Conservation (phyloP, 345 rosid species). For the Lepidium africanum region DNA sequence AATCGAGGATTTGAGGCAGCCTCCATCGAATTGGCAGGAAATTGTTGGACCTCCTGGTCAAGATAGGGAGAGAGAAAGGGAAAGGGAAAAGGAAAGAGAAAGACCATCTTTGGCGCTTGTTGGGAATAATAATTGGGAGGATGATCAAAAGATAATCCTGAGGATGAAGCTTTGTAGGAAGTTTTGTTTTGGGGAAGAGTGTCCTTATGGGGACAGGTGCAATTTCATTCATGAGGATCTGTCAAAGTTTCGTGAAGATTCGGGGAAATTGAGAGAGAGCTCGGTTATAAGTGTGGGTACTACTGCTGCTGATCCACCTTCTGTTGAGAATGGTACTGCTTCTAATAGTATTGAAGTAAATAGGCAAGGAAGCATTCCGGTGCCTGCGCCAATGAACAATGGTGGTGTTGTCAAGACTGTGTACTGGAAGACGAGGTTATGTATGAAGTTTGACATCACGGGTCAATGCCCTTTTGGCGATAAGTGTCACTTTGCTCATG, state of each 20-base stretch:
- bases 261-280: conserved; percentile 63
- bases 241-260: conserved; percentile 72
- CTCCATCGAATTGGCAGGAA: conserved; percentile 96
- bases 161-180: conserved; percentile 96
- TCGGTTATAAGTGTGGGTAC: conserved; percentile 43
- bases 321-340: conserved; percentile 29
- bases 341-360: conserved; percentile 36
- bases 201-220: conserved; percentile 93
- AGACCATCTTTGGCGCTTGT: conserved; percentile 26
- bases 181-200: conserved; percentile 84
- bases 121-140: conserved; percentile 56
- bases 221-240: conserved; percentile 91
- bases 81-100: conserved; percentile 34
- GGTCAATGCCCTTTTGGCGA: conserved; percentile 90
- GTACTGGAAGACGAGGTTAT: conserved; percentile 88
- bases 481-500: conserved; percentile 94
- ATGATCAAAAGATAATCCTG: conserved; percentile 83
- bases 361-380: conserved; percentile 29
- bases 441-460: conserved; percentile 64
- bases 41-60: conserved; percentile 48
- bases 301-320: conserved; percentile 34
- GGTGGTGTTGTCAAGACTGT: conserved; percentile 45
- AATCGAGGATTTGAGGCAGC: conserved; percentile 75
- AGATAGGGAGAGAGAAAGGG: conserved; percentile 15
- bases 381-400: conserved; percentile 16